phyloP scores from a whole-genome alignment of 2,329 filamentous ascomycete genomes.

The Drechslerella dactyloides region DNA sequence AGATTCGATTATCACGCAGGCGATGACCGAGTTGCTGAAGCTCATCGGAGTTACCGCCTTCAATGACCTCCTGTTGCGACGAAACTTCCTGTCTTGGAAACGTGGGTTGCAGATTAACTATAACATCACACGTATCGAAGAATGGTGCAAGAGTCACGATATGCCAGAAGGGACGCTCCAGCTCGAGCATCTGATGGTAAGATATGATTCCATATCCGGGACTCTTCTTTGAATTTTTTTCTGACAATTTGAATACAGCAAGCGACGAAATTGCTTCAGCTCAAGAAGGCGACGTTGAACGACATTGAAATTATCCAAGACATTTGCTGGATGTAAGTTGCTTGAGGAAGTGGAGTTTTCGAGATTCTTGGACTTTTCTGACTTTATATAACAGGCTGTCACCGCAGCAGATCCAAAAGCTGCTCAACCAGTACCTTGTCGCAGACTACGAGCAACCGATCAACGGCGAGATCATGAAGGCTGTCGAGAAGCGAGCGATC shows the following conservation, averaged over 20 bases:
- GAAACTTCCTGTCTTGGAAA: conserved; percentile 99
- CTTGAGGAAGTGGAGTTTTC: not conserved
- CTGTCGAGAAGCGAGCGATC: conserved; percentile 84
- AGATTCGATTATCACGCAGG: conserved; percentile 93
- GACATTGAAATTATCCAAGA: conserved; percentile 99
- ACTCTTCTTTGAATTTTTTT: conserved; percentile 47
- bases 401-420: conserved; percentile 98
- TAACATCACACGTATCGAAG: conserved; percentile 98
- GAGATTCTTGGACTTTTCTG: not conserved
- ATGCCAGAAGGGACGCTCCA: conserved; percentile 98
- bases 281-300: conserved; percentile 98
- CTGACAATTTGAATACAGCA: conserved; percentile 64
- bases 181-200: conserved; percentile 95
- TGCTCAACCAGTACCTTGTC: conserved; percentile 97
- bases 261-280: conserved; percentile 95
- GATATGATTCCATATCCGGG: conserved; percentile 52
- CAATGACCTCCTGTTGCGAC: conserved; percentile 95
- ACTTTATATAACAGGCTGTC: conserved; percentile 71
- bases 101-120: conserved; percentile 99
- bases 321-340: conserved; percentile 96
- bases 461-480: conserved; percentile 99
- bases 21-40: conserved; percentile 87
- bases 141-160: conserved; percentile 99
- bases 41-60: conserved; percentile 97
- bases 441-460: conserved; percentile 99